Conservation (phyloP, 768 basidiomycete species). For the Kockovaella imperatae region DNA sequence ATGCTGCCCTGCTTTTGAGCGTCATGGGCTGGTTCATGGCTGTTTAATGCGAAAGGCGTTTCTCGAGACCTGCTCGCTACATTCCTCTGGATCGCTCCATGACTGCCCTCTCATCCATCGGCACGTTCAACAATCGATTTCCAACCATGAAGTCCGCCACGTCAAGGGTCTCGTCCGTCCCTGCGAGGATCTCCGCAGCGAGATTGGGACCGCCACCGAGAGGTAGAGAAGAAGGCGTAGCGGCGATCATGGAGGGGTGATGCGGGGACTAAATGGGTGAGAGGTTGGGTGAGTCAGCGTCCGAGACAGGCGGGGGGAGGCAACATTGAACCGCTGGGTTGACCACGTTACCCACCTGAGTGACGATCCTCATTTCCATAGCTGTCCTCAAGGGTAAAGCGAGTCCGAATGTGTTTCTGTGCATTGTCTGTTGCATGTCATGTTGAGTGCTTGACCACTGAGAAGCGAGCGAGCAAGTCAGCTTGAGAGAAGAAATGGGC, state of each 20-base stretch:
- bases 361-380: conserved; percentile 89
- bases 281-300: neutral
- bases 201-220: conserved; percentile 56
- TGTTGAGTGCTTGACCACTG: conserved; percentile 95
- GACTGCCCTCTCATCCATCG: conserved; percentile 26
- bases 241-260: conserved; percentile 34
- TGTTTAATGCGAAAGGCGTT: too few species aligned
- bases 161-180: conserved; percentile 76
- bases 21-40: too few species aligned
- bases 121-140: conserved; percentile 43
- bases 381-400: conserved; percentile 80
- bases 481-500: neutral
- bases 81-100: conserved; percentile 39
- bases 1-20: too few species aligned
- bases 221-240: conserved; percentile 27
- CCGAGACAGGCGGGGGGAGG: neutral
- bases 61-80: conserved; percentile 2
- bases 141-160: conserved; percentile 73
- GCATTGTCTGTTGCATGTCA: conserved; percentile 71
- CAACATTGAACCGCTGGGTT: neutral
- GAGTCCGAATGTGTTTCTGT: conserved; percentile 75
- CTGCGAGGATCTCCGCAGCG: conserved; percentile 86
- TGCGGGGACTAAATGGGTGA: conserved; percentile 29
- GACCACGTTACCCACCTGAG: conserved; percentile 52
- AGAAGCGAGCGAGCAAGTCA: conserved; percentile 2